phyloP scores from a whole-genome alignment of 345 rosid genomes.

The Eutrema heterophyllum region DNA sequence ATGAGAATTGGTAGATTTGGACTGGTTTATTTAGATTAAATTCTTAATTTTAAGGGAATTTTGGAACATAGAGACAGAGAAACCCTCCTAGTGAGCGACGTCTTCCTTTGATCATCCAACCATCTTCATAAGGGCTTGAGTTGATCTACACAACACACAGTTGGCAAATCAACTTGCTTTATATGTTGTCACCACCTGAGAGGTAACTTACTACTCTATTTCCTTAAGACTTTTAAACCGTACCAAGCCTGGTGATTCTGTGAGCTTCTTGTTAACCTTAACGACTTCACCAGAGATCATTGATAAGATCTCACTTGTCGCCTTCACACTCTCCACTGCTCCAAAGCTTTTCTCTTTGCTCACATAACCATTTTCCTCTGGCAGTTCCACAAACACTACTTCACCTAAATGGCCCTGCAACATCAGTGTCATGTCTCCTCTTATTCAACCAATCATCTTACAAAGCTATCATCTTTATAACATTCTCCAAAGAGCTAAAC shows the following conservation, averaged over 20 bases:
- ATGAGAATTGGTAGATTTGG: background rate
- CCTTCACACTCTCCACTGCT: slow-evolving; percentile 91
- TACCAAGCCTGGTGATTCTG: slow-evolving; percentile 72
- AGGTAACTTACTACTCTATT: background rate
- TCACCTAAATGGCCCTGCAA: slow-evolving; percentile 86
- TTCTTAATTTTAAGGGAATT: background rate
- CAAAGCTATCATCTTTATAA: background rate
- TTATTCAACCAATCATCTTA: background rate
- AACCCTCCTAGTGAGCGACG: slow-evolving; percentile 54
- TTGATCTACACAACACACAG: slow-evolving; percentile 49
- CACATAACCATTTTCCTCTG: slow-evolving; percentile 53
- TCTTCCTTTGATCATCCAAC: slow-evolving; percentile 95
- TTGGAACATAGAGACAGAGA: background rate
- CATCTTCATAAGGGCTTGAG: slow-evolving; percentile 80
- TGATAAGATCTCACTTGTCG: slow-evolving; percentile 83
- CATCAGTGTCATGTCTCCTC: slow-evolving; percentile 4
- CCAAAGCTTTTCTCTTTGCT: slow-evolving; percentile 62
- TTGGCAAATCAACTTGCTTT: background rate
- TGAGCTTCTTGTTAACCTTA: slow-evolving; percentile 68
- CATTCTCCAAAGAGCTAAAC: background rate
- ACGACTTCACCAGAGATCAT: slow-evolving; percentile 77
- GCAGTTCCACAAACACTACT: slow-evolving; percentile 87
- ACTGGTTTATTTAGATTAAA: background rate
- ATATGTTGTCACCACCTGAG: background rate
- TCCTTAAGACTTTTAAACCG: background rate